phyloP scores from a whole-genome alignment of 768 basidiomycete genomes.

The Russula vinacea region DNA sequence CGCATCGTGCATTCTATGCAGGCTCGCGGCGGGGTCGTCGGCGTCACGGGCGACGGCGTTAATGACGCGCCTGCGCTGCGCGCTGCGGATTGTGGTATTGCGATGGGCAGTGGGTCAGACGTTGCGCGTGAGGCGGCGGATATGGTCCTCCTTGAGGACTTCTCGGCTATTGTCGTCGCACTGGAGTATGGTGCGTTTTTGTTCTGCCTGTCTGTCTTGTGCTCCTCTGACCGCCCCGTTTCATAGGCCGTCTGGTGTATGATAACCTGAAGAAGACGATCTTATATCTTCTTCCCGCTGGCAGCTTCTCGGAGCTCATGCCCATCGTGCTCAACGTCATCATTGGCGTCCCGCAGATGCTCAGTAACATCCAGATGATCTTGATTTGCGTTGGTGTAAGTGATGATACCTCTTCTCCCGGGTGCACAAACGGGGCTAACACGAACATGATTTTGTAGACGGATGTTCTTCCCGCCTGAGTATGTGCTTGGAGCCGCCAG shows the following conservation, averaged over 20 bases:
- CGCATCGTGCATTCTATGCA: conserved; percentile 61
- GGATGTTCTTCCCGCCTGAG: conserved; percentile 55
- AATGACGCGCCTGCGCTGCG: conserved; percentile 59
- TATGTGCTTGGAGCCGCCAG: conserved; percentile 58
- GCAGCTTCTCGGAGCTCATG: conserved; percentile 60
- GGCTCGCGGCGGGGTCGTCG: conserved; percentile 49
- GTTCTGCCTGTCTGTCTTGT: not conserved
- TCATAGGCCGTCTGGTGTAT: conserved; percentile 50
- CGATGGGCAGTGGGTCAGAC: conserved; percentile 53
- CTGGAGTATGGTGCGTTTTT: conserved; percentile 52
- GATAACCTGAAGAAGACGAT: conserved; percentile 61
- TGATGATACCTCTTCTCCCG: not conserved
- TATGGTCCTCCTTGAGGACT: conserved; percentile 61
- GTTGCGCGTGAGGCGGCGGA: conserved; percentile 58
- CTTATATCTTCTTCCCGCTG: conserved; percentile 50
- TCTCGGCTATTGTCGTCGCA: conserved; percentile 60
- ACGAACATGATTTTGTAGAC: conserved; percentile 35
- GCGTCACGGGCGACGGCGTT: conserved; percentile 66
- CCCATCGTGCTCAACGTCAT: conserved; percentile 53
- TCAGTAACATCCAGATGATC: conserved; percentile 45
- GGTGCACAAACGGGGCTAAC: not conserved
- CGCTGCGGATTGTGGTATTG: conserved; percentile 60
- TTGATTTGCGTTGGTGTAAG: conserved; percentile 48
- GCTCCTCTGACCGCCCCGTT: not conserved
- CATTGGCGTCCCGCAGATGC: conserved; percentile 43